A percentile compares a stretch with the other conserved stretches of the same genome.
These are phyloP conservation scores for Sclerotinia sclerotiorum DNA, from an alignment of 2,329 filamentous ascomycete genomes.

Conservation along the genomic window DNA sequence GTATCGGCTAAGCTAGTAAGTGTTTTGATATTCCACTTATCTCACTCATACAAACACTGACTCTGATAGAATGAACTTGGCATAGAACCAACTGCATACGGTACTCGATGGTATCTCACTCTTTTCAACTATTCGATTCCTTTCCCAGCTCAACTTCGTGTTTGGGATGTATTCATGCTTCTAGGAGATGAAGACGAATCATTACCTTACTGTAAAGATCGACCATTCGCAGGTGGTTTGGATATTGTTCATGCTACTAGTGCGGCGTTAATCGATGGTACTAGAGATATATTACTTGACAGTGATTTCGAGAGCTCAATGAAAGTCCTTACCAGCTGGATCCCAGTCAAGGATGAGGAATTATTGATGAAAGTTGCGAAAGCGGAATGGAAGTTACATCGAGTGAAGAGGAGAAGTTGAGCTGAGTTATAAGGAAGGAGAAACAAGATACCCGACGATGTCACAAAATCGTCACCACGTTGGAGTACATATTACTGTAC, in stretches of 20 bases:
- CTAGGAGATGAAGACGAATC: slow-evolving; percentile 70
- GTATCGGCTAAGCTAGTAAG: slow-evolving; percentile 79
- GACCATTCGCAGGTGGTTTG: slow-evolving; percentile 62
- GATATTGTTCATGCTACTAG: slow-evolving; percentile 88
- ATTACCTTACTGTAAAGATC: slow-evolving; percentile 36
- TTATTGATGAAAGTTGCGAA: slow-evolving; percentile 86
- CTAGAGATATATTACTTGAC: slow-evolving; percentile 82
- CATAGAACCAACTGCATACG: slow-evolving; percentile 89
- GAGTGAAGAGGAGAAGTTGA: slow-evolving; percentile 44
- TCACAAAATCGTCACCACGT: slow-evolving; percentile 2
- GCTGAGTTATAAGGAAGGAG: background rate
- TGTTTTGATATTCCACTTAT: slow-evolving; percentile 30
- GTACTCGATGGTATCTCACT: slow-evolving; percentile 95
- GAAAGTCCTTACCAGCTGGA: slow-evolving; percentile 93
- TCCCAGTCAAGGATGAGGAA: slow-evolving; percentile 92
- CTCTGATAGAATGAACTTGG: slow-evolving; percentile 63
- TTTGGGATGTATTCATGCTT: slow-evolving; percentile 98
- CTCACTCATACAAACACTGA: slow-evolving; percentile 22
- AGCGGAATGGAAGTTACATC: slow-evolving; percentile 76
- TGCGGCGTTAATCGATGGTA: slow-evolving; percentile 86
- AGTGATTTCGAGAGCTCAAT: slow-evolving; percentile 97
- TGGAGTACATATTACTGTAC: slow-evolving; percentile 5
- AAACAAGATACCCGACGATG: slow-evolving; percentile 6
- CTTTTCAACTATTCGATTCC: slow-evolving; percentile 97
- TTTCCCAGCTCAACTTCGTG: slow-evolving; percentile 87